Base-by-base conservation (phyloP, 1,139 yeast genomes). In the Taphrina flavorubra region DNA sequence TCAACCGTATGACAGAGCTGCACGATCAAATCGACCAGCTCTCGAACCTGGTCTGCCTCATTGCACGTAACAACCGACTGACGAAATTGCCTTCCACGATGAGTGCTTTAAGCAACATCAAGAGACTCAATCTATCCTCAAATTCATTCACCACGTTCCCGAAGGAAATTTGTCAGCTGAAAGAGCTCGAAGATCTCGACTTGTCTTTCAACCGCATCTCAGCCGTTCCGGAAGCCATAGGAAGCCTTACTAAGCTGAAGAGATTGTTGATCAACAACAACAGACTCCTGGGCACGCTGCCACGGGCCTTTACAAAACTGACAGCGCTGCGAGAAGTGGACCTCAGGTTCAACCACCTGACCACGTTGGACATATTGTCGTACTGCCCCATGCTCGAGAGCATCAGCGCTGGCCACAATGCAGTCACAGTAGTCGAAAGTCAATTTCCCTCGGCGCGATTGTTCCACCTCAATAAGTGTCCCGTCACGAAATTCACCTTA, bases 251-350 rank as follows among this genome's bases (percentile, higher is more conserved):
- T 0, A 84, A 85, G 39, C 81, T 94, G 65, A 87, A 87, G 68
- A 87, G 87, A 72, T 81, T 92, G 73, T 88, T 88, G 73, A 80
- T 92, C 67, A 87, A 94, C 51, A 90, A 92, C 68, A 91, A 94
- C 74, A 83, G 83, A 70, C 80, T 94, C 61, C 79, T 83, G n/a
- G 82, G 84, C 61, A 77, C 81, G 1, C 78, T 88, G 47, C 92
- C 94, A 0, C 76, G 74, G 1, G 83, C 83, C 69, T 82, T 90
- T 72, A 79, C 82, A 0, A 80, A 82, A 8, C 81, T 90, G 76
- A 76, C 77, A 0, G 81, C 84, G n/a, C 81, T 94, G 74, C 84
- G 87, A 74, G 86, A 91, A 69, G 82, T 94, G 71, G 97, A 94
- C 78, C 80, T 92, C 34, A 82, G 96, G 65, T 89, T 87, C 78